Conservation (phyloP, 768 basidiomycete species). For the Ramaria rubella region DNA sequence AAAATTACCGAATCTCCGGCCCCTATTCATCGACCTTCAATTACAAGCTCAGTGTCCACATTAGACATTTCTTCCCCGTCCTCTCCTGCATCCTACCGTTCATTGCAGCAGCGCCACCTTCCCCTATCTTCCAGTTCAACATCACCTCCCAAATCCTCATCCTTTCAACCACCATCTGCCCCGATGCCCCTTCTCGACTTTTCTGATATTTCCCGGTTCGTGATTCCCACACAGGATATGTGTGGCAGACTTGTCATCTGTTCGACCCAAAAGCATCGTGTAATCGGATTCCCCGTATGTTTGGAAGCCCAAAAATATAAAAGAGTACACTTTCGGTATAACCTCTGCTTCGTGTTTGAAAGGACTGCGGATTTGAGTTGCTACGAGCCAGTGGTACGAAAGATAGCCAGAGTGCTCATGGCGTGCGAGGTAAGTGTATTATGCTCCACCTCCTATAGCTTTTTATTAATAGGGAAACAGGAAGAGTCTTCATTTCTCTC, state of each 20-base stretch:
- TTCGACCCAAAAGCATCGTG: slow-evolving; percentile 70
- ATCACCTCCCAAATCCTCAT: slow-evolving; percentile 5
- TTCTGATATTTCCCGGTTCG: slow-evolving; percentile 85
- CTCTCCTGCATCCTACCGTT: background rate
- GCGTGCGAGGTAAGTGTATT: slow-evolving; percentile 70
- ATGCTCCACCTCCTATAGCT: background rate
- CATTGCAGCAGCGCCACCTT: background rate
- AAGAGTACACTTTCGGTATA: slow-evolving; percentile 87
- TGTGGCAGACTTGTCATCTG: slow-evolving; percentile 88
- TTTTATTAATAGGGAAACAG: slow-evolving; percentile 32
- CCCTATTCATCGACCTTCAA: slow-evolving; percentile 1
- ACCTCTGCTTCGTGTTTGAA: slow-evolving; percentile 95
- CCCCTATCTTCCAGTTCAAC: background rate
- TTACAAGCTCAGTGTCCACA: slow-evolving; percentile 4
- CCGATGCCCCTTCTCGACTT: slow-evolving; percentile 69
- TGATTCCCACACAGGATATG: slow-evolving; percentile 81
- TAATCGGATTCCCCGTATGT: slow-evolving; percentile 88
- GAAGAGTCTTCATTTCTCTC: slow-evolving; percentile 90
- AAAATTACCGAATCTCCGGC: background rate
- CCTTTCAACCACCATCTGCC: background rate
- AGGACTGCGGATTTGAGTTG: slow-evolving; percentile 86
- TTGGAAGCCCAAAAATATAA: slow-evolving; percentile 63
- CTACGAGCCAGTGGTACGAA: slow-evolving; percentile 93
- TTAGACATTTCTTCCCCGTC: slow-evolving; percentile 8
- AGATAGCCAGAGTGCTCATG: slow-evolving; percentile 84